Evolutionary conservation across 1,139 yeast genomes (phyloP).

Genomic region (Casaregolazyma suthepensis): DNA sequence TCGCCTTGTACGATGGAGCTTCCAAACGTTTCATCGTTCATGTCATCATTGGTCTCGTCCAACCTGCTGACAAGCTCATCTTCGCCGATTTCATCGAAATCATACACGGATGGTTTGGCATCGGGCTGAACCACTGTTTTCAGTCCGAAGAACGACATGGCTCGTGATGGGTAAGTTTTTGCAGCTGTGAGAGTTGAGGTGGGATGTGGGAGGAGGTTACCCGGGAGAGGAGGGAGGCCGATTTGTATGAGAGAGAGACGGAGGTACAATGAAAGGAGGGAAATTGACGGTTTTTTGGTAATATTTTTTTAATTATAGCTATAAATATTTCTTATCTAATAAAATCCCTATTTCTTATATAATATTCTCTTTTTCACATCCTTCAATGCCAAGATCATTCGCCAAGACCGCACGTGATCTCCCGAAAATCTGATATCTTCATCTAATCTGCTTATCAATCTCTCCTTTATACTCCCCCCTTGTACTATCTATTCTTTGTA

Average conservation of each 20-base stretch:
- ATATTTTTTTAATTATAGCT: too few relatives aligned
- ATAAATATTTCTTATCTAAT: too few relatives aligned
- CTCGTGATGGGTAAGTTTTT: constrained; percentile 5
- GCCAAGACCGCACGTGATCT: not conserved
- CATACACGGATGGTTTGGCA: constrained; percentile 37
- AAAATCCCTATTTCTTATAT: too few relatives aligned
- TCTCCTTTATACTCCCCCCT: not conserved
- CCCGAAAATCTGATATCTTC: too few relatives aligned
- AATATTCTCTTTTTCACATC: not conserved
- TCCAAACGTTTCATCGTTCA: constrained; percentile 89
- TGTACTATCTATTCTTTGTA: not conserved
- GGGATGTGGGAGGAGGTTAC: not conserved
- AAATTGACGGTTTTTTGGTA: not conserved
- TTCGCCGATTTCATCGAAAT: constrained; percentile 76
- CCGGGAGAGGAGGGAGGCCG: constrained; percentile 1
- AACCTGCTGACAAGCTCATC: constrained; percentile 62
- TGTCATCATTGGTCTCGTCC: constrained; percentile 69
- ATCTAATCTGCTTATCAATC: not conserved
- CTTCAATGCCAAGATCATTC: not conserved
- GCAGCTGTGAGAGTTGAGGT: not conserved
- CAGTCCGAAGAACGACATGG: constrained; percentile 38
- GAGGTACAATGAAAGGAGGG: not conserved
- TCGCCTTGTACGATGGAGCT: constrained; percentile 42
- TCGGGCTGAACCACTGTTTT: constrained; percentile 26
- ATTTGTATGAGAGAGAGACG: not conserved